Conservation (phyloP, 441 rosid species). For the Populus trichocarpa region DNA sequence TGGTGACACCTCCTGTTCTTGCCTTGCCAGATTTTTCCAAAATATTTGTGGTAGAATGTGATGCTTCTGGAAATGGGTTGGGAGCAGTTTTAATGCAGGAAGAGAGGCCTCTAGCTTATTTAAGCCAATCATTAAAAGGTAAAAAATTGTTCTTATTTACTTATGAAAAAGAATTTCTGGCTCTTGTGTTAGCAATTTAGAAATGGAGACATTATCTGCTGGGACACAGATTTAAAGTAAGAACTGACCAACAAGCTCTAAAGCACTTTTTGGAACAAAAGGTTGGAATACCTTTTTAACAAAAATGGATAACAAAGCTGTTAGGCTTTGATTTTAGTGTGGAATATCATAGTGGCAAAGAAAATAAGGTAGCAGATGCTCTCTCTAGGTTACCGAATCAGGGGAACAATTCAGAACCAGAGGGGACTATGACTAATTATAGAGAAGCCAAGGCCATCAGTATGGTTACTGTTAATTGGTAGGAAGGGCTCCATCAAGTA, state of each 20-base stretch:
- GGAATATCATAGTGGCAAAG: neutral
- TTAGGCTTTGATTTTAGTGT: neutral
- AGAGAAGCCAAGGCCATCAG: neutral
- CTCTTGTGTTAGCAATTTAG: neutral
- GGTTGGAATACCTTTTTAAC: neutral
- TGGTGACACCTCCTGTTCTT: neutral
- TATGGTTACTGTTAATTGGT: too few relatives aligned
- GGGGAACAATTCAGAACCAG: too few relatives aligned
- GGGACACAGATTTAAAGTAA: neutral
- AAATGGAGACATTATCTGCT: constrained; percentile 1
- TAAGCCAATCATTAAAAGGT: neutral
- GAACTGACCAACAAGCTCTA: neutral
- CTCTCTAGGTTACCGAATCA: neutral
- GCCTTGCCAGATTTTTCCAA: neutral
- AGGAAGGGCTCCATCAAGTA: too few relatives aligned
- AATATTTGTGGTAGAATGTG: neutral
- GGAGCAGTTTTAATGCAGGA: neutral
- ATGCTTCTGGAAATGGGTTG: neutral
- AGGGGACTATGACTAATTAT: too few relatives aligned
- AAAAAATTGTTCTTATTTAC: neutral
- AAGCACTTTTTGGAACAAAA: neutral
- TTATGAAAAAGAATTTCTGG: neutral
- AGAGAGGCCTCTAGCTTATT: neutral
- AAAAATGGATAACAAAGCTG: neutral
- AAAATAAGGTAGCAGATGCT: neutral